Evolutionary conservation across 2,329 filamentous ascomycete species (phyloP).

Genomic region (Sporothrix curviconia): DNA sequence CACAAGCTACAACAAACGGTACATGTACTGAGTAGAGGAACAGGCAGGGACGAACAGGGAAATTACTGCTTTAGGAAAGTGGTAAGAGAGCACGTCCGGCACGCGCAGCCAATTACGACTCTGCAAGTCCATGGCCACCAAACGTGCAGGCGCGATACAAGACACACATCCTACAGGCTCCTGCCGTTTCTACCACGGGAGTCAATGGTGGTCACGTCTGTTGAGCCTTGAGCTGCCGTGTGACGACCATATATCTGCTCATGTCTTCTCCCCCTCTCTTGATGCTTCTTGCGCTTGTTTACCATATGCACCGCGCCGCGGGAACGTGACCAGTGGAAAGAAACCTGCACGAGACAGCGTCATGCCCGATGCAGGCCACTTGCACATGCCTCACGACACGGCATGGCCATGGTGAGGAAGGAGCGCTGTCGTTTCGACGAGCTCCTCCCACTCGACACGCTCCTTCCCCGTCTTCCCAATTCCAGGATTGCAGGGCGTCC

Average conservation of each 20-base stretch:
- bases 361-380: no score
- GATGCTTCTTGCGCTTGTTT: no score
- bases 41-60: neutral
- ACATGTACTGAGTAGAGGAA: no score
- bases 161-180: neutral
- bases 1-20: no score
- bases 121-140: neutral
- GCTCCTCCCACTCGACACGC: neutral
- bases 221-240: no score
- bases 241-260: no score
- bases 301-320: no score
- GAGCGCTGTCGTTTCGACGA: neutral
- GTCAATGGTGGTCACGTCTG: neutral
- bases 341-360: no score
- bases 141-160: neutral
- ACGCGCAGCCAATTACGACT: slow-evolving; percentile 6
- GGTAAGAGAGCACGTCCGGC: neutral
- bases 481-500: neutral
- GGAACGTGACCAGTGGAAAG: no score
- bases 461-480: neutral
- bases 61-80: slow-evolving; percentile 17
- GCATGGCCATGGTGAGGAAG: no score
- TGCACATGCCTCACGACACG: no score
- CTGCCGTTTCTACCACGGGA: neutral
- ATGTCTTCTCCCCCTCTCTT: no score